These are phyloP conservation scores for Acanthamoeba healyi DNA, from an alignment of 208 protist species.

Conservation along the genomic window DNA sequence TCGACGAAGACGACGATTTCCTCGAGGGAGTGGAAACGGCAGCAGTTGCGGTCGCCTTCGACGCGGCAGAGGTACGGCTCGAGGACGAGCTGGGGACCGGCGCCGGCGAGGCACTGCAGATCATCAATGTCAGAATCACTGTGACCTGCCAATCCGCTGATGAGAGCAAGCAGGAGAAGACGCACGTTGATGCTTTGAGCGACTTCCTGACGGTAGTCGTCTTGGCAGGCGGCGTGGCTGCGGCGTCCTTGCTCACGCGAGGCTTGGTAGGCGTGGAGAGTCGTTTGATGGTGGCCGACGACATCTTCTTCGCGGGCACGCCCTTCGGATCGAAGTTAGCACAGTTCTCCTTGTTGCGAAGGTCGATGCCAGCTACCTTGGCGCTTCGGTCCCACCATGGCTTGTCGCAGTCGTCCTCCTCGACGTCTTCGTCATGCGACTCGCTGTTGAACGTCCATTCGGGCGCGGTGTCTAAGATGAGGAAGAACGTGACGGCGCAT, in stretches of 20 bases:
- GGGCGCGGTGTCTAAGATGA: background rate
- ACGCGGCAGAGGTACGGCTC: background rate
- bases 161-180: background rate
- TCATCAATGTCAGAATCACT: no score
- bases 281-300: background rate
- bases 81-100: no score
- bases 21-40: background rate
- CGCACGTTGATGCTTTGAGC: background rate
- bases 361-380: background rate
- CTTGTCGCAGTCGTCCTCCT: background rate
- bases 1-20: background rate
- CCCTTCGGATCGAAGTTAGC: background rate
- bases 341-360: background rate
- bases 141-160: background rate
- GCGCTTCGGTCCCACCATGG: conserved; percentile 30
- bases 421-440: background rate
- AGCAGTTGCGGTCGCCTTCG: background rate
- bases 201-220: background rate
- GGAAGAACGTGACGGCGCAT: background rate
- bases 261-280: background rate
- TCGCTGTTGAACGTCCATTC: background rate
- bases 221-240: background rate
- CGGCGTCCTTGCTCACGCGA: background rate
- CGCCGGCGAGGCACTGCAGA: background rate
- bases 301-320: background rate